Base-by-base conservation (phyloP, 495 filamentous ascomycete species). In the Xylaria flabelliformis region DNA sequence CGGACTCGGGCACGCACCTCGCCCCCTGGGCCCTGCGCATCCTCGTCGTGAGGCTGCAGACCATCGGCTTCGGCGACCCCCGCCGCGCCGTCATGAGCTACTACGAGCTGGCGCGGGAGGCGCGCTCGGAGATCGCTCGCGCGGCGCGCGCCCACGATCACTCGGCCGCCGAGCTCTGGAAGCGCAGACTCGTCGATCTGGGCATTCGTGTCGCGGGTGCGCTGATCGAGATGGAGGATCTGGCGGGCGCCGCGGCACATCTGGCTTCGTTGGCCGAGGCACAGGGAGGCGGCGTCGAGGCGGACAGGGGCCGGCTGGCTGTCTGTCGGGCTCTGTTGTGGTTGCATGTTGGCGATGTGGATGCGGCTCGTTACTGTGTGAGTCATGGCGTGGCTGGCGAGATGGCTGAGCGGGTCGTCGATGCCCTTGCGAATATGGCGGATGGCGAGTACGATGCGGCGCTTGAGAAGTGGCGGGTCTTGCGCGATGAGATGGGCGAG, bases 1-100 rank as follows among this genome's bases (percentile, higher is more conserved):
- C 82, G 7, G 79, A 75, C 26, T 86, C 82, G 29, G 83, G 76
- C 48, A 77, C 73, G 15, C 90, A 91, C 79, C 85, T 95, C 4
- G 91, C 93, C 0, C 95, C 95, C 9, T 99, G 96, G 96, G 90
- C 91, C 62, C 85, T 99, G 59, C 87, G 95, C 5, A 88, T 97
- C 3, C 83, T 98, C 12, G 90, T 89, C 3, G 91, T 97, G 29
- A 85, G 95, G 3, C 85, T 98, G 42, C 94, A 97, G 75, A 92
- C 91, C 17, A 89, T 97, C 48, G 93, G 92, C 0, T 95, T 93
- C 74, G 90, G 89, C 19, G 96, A 98, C 80, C 86, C 90, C 50
- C 86, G 94, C n/a, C 85, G 93, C 64, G 90, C 91, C n/a, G 90
- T 99, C 50, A 93, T 92, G 80, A 91, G 90, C 29, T 92, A 96